Evolutionary conservation across 495 filamentous ascomycete genomes (phyloP), one percentile per base, ranked within the genome.

Genomic region (Hyaloscypha hepaticicola): DNA sequence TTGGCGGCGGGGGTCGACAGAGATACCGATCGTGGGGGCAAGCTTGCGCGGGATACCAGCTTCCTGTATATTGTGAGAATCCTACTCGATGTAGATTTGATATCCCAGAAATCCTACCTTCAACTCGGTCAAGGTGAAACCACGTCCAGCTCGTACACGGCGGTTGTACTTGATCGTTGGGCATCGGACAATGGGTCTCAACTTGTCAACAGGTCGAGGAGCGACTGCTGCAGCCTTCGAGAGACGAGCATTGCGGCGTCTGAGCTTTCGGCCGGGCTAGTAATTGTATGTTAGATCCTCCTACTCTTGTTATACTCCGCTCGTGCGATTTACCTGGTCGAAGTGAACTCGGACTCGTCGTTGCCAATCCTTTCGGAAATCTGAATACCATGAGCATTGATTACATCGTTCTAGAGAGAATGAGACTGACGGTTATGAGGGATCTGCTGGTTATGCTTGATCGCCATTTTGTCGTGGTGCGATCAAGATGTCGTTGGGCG

Each of bases 341-440:
- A 99, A 99, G 85, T 98, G 96, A 78, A 87, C 86, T 81, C 93
- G 90, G 72, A 99, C 95, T 82, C 95, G 93, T 80, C 91, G 90
- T 81, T 97, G 93, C 95, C 95, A 99, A 84, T 99, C 92, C 92
- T 99, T 99, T 85, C 92, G 95, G 92, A 99, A 99, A 81, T 99
- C 91, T 94, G 73, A 68, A 11, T 28, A 63, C 73, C 58, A 71
- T 70, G 68, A 64, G 61, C 55, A 50, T 62, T 63, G 56, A 26
- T 41, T 64, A 21, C 25, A 59, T 34, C 29, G 50, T 19, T 26
- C 1, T 25, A 38, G 12, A 11, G 22, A 56, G 41, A 41, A 53
- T 31, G 26, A 29, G 14, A 83, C 90, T 82, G 83, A 96, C 91
- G 95, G 87, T 95, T 96, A 88, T 96, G 88, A 76, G 87, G 93